Evolutionary conservation across 2,329 filamentous ascomycete species (phyloP).

Genomic region (Ophiocordyceps camponoti-floridani): DNA sequence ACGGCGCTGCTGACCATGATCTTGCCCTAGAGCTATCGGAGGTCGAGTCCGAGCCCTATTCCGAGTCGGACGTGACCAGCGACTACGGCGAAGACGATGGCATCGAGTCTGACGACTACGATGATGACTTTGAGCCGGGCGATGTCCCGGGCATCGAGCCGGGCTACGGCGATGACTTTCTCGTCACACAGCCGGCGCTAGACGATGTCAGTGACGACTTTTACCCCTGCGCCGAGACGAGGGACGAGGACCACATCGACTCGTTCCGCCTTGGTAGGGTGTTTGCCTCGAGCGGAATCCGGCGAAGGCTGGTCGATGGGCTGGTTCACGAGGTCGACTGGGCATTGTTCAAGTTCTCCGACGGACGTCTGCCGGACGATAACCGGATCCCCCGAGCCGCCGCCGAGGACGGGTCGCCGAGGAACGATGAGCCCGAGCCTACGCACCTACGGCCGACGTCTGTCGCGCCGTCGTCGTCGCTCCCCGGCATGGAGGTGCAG

Average conservation of each 20-base stretch:
- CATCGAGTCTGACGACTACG: conserved; percentile 17
- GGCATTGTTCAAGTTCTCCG: conserved; percentile 70
- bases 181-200: conserved; percentile 80
- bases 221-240: conserved; percentile 51
- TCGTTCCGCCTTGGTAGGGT: conserved; percentile 68
- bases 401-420: not conserved
- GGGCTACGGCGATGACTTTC: conserved; percentile 57
- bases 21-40: conserved; percentile 45
- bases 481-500: conserved; percentile 66
- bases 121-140: conserved; percentile 42
- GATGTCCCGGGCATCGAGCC: conserved; percentile 66
- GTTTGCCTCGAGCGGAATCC: conserved; percentile 78
- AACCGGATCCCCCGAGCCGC: conserved; percentile 44
- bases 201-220: conserved; percentile 75
- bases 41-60: conserved; percentile 35
- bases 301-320: conserved; percentile 52
- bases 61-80: conserved; percentile 33
- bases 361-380: conserved; percentile 49
- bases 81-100: conserved; percentile 34
- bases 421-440: conserved; percentile 10
- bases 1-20: conserved; percentile 31
- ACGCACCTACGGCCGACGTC: conserved; percentile 31
- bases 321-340: conserved; percentile 87
- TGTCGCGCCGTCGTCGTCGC: conserved; percentile 37
- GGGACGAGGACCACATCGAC: conserved; percentile 68